Evolutionary conservation across 2,329 filamentous ascomycete species (phyloP).

Genomic region (Penicillium sp.): DNA sequence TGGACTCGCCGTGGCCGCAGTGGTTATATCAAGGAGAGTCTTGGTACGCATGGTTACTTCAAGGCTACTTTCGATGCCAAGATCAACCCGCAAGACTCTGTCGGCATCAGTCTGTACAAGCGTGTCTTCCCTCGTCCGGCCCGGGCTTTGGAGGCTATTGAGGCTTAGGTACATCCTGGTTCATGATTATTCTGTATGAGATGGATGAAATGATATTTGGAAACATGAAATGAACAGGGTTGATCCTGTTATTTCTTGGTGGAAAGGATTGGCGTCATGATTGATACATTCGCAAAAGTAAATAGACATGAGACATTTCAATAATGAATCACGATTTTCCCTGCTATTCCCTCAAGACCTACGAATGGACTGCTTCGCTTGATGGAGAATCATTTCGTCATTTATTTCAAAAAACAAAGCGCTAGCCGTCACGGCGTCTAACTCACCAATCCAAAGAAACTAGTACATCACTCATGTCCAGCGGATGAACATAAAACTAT

Average conservation of each 20-base stretch:
- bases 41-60: conserved; percentile 99
- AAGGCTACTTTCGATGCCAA: conserved; percentile 97
- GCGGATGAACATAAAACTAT: background rate
- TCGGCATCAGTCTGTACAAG: conserved; percentile 90
- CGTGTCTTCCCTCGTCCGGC: conserved; percentile 78
- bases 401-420: background rate
- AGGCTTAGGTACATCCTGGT: conserved; percentile 19
- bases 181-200: conserved; percentile 13
- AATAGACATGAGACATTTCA: conserved; percentile 32
- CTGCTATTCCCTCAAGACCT: conserved; percentile 6
- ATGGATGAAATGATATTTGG: conserved; percentile 35
- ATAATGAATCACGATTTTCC: conserved; percentile 36
- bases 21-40: conserved; percentile 89
- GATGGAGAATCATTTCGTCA: background rate
- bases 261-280: conserved; percentile 17
- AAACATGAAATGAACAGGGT: conserved; percentile 19
- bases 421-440: background rate
- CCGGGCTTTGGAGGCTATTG: conserved; percentile 46
- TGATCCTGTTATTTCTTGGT: conserved; percentile 3
- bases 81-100: conserved; percentile 93
- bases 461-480: background rate
- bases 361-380: too few species aligned
- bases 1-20: conserved; percentile 90
- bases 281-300: conserved; percentile 31
- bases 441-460: background rate